phyloP scores from a whole-genome alignment of 306 rosid genomes.

The Glycyrrhiza uralensis region DNA sequence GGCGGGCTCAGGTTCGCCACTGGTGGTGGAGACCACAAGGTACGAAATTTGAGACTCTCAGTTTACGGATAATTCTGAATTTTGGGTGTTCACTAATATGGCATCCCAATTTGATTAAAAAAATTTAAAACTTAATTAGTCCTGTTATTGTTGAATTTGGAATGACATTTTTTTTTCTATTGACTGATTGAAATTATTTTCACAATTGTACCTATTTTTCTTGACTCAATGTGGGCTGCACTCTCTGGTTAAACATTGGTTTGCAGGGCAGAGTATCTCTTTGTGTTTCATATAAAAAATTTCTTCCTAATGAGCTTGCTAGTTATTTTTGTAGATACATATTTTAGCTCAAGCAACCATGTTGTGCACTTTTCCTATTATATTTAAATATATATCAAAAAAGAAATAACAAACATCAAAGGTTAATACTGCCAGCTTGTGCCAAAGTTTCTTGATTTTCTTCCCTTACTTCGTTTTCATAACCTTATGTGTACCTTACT shows the following conservation, averaged over 20 bases:
- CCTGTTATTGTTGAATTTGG: too few species aligned
- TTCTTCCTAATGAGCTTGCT: neutral
- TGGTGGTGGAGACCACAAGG: slow-evolving; percentile 99
- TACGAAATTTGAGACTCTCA: slow-evolving; percentile 19
- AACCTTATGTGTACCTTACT: neutral
- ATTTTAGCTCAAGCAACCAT: neutral
- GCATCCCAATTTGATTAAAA: neutral
- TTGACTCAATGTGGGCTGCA: neutral
- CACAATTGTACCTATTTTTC: neutral
- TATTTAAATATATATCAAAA: neutral
- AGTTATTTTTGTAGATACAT: neutral
- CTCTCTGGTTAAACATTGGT: neutral
- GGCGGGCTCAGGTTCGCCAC: slow-evolving; percentile 90
- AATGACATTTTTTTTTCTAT: neutral
- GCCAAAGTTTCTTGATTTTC: neutral
- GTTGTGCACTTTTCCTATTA: neutral
- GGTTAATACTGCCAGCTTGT: neutral
- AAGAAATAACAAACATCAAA: neutral
- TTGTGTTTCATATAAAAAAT: neutral
- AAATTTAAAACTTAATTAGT: neutral
- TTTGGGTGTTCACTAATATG: neutral
- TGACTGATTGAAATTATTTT: neutral
- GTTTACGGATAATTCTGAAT: slow-evolving; percentile 4
- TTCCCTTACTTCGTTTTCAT: neutral
- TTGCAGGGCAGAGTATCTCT: neutral